These are phyloP conservation scores for Bothriochloa decipiens DNA, from an alignment of 176 grass and related monocot species.

Conservation along the genomic window DNA sequence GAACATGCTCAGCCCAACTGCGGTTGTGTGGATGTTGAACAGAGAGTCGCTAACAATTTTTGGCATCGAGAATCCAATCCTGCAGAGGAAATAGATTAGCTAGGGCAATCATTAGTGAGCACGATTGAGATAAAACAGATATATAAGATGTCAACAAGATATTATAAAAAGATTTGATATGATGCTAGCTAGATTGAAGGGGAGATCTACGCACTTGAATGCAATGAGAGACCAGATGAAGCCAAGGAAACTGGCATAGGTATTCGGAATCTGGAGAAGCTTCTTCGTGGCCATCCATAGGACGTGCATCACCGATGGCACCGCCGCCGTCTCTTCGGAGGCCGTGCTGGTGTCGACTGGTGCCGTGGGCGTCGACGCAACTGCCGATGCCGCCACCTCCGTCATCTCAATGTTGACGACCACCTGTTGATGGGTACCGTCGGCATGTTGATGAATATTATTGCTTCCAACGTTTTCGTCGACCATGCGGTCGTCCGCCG, in stretches of 20 bases:
- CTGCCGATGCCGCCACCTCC: too few relatives aligned
- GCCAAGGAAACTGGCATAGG: constrained; percentile 80
- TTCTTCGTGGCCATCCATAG: constrained; percentile 63
- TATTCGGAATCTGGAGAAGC: constrained; percentile 72
- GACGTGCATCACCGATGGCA: constrained; percentile 44
- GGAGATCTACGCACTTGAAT: constrained; percentile 56
- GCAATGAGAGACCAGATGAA: constrained; percentile 81
- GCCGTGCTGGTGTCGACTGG: too few relatives aligned
- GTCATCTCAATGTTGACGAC: constrained; percentile 1
- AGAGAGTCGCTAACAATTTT: constrained; percentile 65
- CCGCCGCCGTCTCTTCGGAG: too few relatives aligned
- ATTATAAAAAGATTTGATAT: background rate
- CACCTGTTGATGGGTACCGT: constrained; percentile 1
- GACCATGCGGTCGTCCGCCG: background rate
- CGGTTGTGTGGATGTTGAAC: constrained; percentile 56
- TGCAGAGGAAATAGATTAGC: constrained; percentile 4
- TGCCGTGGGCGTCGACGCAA: too few relatives aligned
- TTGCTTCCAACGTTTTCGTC: background rate
- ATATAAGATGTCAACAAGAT: background rate
- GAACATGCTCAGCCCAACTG: constrained; percentile 93
- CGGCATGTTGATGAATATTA: background rate
- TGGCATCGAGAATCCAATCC: constrained; percentile 69
- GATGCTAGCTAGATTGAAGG: background rate
- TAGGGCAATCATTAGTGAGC: background rate
- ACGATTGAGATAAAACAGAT: background rate